These are phyloP conservation scores for Ophiosphaerella korrae DNA, from an alignment of 2,329 filamentous ascomycete genomes.

Conservation along the genomic window DNA sequence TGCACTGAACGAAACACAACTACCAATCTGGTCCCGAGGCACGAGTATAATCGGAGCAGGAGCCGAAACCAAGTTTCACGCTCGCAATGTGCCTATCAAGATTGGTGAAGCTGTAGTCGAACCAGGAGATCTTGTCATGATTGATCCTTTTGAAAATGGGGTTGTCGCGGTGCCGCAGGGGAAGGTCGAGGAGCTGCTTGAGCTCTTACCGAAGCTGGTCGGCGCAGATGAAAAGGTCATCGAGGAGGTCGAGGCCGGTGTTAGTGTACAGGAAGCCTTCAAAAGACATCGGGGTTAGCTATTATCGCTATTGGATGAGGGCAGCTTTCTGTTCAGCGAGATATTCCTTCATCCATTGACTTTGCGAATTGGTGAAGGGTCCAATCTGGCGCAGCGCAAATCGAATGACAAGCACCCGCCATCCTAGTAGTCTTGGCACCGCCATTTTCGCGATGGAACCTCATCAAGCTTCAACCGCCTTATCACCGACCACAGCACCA, in stretches of 20 bases:
- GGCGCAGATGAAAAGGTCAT: conserved; percentile 51
- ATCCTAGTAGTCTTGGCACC: conserved; percentile 16
- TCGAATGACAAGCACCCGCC: conserved; percentile 27
- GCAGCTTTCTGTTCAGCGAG: neutral
- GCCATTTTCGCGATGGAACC: conserved; percentile 31
- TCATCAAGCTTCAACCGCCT: conserved; percentile 26
- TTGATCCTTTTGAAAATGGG: conserved; percentile 69
- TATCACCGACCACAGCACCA: conserved; percentile 28
- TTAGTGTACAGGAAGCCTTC: conserved; percentile 70
- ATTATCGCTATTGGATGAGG: neutral
- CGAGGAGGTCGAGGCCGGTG: conserved; percentile 66
- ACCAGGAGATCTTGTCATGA: conserved; percentile 69
- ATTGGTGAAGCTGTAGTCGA: conserved; percentile 47
- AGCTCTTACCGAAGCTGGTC: conserved; percentile 57
- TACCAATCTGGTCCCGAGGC: conserved; percentile 65
- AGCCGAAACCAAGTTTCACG: conserved; percentile 62
- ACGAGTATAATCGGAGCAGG: conserved; percentile 64
- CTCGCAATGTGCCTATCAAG: conserved; percentile 50
- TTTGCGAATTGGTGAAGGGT: conserved; percentile 1
- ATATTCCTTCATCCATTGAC: neutral
- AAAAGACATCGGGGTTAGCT: conserved; percentile 54
- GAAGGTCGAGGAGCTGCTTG: conserved; percentile 64
- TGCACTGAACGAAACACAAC: conserved; percentile 60
- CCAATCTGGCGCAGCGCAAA: conserved; percentile 27
- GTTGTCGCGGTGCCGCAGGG: conserved; percentile 69